Percentiles rank a stretch among this genome's conserved stretches.
Conservation (phyloP, 164 flowering plant genomes). For the Kalanchoe fedtschenkoi region DNA sequence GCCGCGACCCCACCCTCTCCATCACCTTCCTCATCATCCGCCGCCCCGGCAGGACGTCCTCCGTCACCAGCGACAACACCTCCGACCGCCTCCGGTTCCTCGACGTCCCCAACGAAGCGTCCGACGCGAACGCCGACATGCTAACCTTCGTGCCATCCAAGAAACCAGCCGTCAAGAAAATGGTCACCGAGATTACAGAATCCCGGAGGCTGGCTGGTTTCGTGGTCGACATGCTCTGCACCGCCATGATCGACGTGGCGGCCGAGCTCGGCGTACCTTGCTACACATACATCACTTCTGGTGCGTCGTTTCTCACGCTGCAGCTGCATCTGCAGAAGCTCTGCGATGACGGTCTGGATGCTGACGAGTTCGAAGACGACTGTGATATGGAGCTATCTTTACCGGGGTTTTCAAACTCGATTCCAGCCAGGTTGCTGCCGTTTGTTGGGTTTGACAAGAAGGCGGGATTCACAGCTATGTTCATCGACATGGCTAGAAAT, state of each 20-base stretch:
- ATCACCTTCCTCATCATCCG: slow-evolving; percentile 16
- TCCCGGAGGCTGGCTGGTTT: slow-evolving; percentile 9
- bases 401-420: slow-evolving; percentile 6
- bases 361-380: slow-evolving; percentile 1
- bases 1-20: slow-evolving; percentile 13
- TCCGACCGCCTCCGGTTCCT: slow-evolving; percentile 10
- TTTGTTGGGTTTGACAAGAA: background rate
- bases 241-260: background rate
- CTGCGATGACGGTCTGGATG: background rate
- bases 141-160: background rate
- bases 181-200: background rate
- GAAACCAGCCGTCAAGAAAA: slow-evolving; percentile 11
- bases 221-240: slow-evolving; percentile 6
- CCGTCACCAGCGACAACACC: background rate
- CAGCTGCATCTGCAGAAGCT: slow-evolving; percentile 1
- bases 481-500: background rate
- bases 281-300: background rate
- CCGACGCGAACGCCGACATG: background rate
- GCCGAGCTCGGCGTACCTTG: slow-evolving; percentile 3
- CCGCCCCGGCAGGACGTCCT: background rate
- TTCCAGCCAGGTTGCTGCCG: slow-evolving; percentile 12
- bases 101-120: slow-evolving; percentile 4
- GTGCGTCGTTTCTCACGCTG: background rate
- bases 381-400: slow-evolving; percentile 1
- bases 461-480: background rate